Evolutionary conservation across 768 basidiomycete genomes (phyloP).

Genomic region (Hygrophorus pudorinus): DNA sequence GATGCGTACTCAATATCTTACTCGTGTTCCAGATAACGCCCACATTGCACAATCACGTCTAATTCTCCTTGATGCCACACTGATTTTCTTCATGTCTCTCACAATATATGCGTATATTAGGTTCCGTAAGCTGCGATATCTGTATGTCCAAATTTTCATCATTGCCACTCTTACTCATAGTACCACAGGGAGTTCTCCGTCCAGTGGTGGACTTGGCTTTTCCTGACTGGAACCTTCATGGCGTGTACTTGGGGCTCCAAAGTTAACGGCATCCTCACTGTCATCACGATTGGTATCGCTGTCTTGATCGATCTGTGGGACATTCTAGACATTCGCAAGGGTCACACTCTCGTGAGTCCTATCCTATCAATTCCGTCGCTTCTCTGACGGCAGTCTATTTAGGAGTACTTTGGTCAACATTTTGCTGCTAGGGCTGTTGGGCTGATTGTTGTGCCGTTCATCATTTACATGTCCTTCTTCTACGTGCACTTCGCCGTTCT

Average conservation of each 20-base stretch:
- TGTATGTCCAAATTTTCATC: constrained; percentile 30
- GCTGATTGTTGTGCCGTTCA: constrained; percentile 79
- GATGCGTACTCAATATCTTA: background rate
- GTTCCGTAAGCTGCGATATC: constrained; percentile 90
- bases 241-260: constrained; percentile 96
- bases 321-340: constrained; percentile 75
- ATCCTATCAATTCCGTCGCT: background rate
- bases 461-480: constrained; percentile 92
- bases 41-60: constrained; percentile 95
- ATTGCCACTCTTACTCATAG: constrained; percentile 6
- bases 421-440: constrained; percentile 79
- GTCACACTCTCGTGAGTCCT: constrained; percentile 60
- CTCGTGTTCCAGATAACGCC: constrained; percentile 67
- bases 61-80: constrained; percentile 87
- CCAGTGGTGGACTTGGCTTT: constrained; percentile 93
- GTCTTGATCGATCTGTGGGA: constrained; percentile 94
- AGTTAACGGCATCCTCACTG: constrained; percentile 93
- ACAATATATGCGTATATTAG: constrained; percentile 90
- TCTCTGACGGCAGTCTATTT: constrained; percentile 3
- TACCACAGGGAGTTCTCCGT: constrained; percentile 66
- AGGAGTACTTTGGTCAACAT: constrained; percentile 88
- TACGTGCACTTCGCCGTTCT: constrained; percentile 90
- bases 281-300: constrained; percentile 79
- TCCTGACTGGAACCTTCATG: constrained; percentile 86
- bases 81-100: constrained; percentile 93